phyloP scores from a whole-genome alignment of 441 rosid genomes.

The Arabidopsis lyrata region DNA sequence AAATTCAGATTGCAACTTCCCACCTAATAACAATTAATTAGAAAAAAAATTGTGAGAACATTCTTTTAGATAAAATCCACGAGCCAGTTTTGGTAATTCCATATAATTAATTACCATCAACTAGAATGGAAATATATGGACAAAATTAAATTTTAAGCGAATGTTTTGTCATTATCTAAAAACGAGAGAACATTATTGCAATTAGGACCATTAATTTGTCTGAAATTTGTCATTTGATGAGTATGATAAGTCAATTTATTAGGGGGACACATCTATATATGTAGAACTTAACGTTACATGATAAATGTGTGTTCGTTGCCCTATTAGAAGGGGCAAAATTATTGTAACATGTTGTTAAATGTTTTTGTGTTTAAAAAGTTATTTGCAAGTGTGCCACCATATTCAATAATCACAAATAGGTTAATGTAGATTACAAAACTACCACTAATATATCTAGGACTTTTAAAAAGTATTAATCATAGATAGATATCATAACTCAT shows the following conservation, averaged over 20 bases:
- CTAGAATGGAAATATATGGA: constrained; percentile 26
- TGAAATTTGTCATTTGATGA: constrained; percentile 41
- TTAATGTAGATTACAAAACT: constrained; percentile 2
- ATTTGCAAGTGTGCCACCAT: constrained; percentile 33
- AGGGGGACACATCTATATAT: constrained; percentile 20
- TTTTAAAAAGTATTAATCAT: not conserved
- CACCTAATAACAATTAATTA: constrained; percentile 18
- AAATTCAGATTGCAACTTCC: constrained; percentile 31
- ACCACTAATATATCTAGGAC: constrained; percentile 1
- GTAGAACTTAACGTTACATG: constrained; percentile 34
- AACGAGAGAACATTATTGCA: constrained; percentile 35
- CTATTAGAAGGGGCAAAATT: constrained; percentile 39
- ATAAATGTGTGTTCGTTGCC: constrained; percentile 44
- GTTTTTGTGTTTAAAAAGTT: constrained; percentile 2
- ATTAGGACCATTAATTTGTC: constrained; percentile 34
- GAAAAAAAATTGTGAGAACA: constrained; percentile 9
- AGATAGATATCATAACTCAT: not conserved
- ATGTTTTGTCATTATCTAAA: constrained; percentile 36
- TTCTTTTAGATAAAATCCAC: constrained; percentile 9
- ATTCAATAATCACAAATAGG: constrained; percentile 5
- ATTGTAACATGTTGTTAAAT: constrained; percentile 13
- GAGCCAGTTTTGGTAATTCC: constrained; percentile 16
- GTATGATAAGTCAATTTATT: constrained; percentile 42
- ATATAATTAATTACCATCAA: constrained; percentile 25
- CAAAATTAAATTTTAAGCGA: constrained; percentile 10